phyloP scores from a whole-genome alignment of 352 stramenopile species.

The Phytophthora kernoviae region DNA sequence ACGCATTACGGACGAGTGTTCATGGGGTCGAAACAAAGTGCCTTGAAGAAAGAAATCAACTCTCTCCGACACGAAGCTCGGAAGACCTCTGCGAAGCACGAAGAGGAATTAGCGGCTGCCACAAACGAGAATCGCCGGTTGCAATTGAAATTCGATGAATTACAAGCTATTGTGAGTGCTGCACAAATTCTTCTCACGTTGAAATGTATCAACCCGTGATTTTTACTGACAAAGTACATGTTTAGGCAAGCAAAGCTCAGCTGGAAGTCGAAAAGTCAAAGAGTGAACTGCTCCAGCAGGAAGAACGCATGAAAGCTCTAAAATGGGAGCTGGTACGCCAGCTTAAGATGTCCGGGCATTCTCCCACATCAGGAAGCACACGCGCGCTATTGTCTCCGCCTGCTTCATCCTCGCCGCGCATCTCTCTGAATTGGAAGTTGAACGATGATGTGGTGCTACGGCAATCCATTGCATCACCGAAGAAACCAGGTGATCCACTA shows the following conservation, averaged over 20 bases:
- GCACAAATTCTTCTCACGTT: too few species aligned
- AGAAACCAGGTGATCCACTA: background rate
- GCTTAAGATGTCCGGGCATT: conserved; percentile 29
- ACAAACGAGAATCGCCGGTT: conserved; percentile 58
- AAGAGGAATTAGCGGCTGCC: conserved; percentile 40
- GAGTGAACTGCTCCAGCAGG: conserved; percentile 38
- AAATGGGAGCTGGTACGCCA: conserved; percentile 80
- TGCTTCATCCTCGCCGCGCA: conserved; percentile 26
- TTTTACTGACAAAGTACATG: background rate
- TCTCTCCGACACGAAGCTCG: conserved; percentile 45
- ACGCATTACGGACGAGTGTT: background rate
- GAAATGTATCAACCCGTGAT: background rate
- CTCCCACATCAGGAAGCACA: conserved; percentile 15
- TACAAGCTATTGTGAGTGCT: conserved; percentile 53
- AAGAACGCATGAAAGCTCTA: conserved; percentile 72
- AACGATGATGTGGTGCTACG: conserved; percentile 50
- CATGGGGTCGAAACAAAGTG: conserved; percentile 65
- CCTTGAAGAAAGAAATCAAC: conserved; percentile 65
- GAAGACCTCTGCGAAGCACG: conserved; percentile 34
- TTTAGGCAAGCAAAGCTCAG: conserved; percentile 53
- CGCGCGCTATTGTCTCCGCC: conserved; percentile 18
- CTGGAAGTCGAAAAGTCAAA: conserved; percentile 55
- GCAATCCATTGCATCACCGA: conserved; percentile 22
- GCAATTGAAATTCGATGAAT: conserved; percentile 56
- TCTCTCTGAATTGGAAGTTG: conserved; percentile 61